Conservation (phyloP, 1,284 basidiomycete genomes). For the Moniliophthora roreri region DNA sequence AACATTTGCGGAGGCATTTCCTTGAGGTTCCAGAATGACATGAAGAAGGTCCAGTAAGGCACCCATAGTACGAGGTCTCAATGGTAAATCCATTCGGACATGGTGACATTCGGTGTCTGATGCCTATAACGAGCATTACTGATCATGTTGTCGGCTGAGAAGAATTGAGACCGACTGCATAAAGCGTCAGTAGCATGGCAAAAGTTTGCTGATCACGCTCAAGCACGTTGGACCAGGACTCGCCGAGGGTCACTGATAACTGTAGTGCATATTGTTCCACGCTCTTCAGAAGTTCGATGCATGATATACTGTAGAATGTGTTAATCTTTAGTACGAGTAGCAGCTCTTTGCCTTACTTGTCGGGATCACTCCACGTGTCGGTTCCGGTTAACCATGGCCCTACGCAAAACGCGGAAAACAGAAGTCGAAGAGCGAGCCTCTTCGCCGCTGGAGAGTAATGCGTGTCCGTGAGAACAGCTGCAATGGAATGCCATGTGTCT, state of each 20-base stretch:
- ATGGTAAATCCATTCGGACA: conserved; percentile 15
- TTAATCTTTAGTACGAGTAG: too few relatives aligned
- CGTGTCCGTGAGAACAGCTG: conserved; percentile 42
- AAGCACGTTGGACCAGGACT: conserved; percentile 12
- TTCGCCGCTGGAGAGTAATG: conserved; percentile 57
- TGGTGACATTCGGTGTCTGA: conserved; percentile 13
- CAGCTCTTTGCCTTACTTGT: conserved; percentile 2
- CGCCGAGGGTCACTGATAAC: conserved; percentile 14
- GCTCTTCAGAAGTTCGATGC: conserved; percentile 14
- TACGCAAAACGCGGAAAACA: conserved; percentile 56
- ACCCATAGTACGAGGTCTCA: conserved; percentile 49
- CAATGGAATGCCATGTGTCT: conserved; percentile 55
- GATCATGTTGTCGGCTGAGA: neutral
- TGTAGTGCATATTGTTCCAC: conserved; percentile 19
- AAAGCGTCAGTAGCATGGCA: conserved; percentile 56
- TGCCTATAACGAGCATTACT: conserved; percentile 9
- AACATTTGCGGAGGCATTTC: conserved; percentile 13
- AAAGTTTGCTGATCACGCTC: conserved; percentile 40
- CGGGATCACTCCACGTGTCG: conserved; percentile 18
- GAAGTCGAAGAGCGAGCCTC: conserved; percentile 52
- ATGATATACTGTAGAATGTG: neutral
- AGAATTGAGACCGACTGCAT: conserved; percentile 41
- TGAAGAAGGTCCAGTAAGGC: conserved; percentile 46
- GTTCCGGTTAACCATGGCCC: conserved; percentile 35
- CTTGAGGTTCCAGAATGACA: conserved; percentile 32